Conservation (phyloP, 331 rosid species). For the Malus hybrid region DNA sequence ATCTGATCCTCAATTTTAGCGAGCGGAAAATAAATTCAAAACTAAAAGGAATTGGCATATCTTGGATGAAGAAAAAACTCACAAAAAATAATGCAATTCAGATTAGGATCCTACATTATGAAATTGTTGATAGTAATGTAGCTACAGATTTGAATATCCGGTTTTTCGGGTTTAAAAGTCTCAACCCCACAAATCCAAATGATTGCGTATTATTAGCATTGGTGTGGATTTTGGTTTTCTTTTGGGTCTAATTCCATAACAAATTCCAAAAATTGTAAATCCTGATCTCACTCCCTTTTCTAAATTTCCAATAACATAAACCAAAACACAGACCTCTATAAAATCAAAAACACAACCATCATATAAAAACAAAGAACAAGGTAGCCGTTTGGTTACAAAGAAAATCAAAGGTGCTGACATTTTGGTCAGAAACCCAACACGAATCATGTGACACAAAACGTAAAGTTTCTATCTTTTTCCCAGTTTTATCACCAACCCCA, state of each 20-base stretch:
- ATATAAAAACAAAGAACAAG: not conserved
- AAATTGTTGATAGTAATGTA: not conserved
- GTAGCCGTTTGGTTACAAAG: not conserved
- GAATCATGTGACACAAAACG: not conserved
- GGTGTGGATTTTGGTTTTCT: not conserved
- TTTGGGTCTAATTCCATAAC: not conserved
- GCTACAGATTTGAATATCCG: not conserved
- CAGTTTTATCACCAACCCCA: not conserved
- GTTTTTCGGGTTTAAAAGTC: not conserved
- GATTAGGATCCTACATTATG: not conserved
- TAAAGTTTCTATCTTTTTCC: not conserved
- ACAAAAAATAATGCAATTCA: not conserved
- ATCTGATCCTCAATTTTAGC: conserved; percentile 12
- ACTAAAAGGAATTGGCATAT: not conserved
- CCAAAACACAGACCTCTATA: not conserved
- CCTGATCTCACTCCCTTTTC: not conserved
- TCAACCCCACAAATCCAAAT: not conserved
- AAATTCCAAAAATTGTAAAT: not conserved
- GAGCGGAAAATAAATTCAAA: not conserved
- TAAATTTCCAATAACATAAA: not conserved
- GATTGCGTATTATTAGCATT: not conserved
- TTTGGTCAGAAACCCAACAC: not conserved
- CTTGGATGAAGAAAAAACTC: not conserved
- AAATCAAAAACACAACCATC: not conserved
- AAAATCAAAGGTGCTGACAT: not conserved